A percentile compares a stretch with the other conserved stretches of the same genome.
phyloP scores from a whole-genome alignment of 495 filamentous ascomycete species.

The Aspergillus campestris region DNA sequence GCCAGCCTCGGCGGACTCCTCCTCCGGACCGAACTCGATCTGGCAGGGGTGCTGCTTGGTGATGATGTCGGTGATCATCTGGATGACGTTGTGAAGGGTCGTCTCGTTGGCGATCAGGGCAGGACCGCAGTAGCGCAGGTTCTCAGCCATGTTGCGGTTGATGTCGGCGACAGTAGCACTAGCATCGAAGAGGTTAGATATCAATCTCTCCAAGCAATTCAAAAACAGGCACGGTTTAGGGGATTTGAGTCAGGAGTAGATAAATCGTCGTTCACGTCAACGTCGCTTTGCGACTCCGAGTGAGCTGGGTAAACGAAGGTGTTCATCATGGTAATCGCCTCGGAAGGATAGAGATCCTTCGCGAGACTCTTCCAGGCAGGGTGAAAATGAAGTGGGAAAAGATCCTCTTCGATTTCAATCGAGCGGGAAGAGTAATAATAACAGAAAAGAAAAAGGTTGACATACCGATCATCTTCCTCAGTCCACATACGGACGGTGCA shows the following conservation, averaged over 20 bases:
- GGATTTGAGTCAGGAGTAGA: constrained; percentile 30
- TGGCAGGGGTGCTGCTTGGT: constrained; percentile 89
- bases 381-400: constrained; percentile 5
- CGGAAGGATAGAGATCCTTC: neutral
- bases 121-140: constrained; percentile 85
- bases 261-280: constrained; percentile 85
- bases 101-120: constrained; percentile 65
- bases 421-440: constrained; percentile 6
- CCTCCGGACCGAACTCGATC: constrained; percentile 73
- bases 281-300: constrained; percentile 77
- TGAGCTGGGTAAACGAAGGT: constrained; percentile 97
- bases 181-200: constrained; percentile 32
- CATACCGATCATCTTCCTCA: constrained; percentile 88
- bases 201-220: constrained; percentile 1
- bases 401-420: neutral
- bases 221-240: constrained; percentile 8
- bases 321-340: constrained; percentile 63
- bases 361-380: constrained; percentile 3
- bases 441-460: constrained; percentile 21
- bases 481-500: constrained; percentile 78
- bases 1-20: constrained; percentile 55
- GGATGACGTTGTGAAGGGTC: constrained; percentile 56
- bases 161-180: constrained; percentile 89
- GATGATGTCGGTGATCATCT: constrained; percentile 62
- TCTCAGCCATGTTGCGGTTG: constrained; percentile 88